phyloP scores from a whole-genome alignment of 768 basidiomycete species.

The Russula sp. region DNA sequence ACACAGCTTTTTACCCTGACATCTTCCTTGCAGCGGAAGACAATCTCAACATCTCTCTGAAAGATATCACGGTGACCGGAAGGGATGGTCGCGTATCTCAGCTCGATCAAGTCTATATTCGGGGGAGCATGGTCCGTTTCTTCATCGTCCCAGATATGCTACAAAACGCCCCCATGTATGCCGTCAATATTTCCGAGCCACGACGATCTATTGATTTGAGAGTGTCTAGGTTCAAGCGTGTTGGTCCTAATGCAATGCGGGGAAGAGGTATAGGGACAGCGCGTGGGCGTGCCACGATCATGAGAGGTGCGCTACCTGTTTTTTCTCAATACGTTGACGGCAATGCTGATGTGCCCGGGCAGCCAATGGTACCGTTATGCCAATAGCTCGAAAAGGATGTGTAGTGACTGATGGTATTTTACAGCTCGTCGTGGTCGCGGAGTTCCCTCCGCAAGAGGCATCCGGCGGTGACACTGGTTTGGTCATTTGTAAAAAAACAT shows the following conservation, averaged over 20 bases:
- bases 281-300: conserved; percentile 96
- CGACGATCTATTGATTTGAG: not conserved
- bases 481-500: conserved; percentile 24
- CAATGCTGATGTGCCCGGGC: conserved; percentile 31
- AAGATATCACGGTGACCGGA: conserved; percentile 95
- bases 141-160: conserved; percentile 99
- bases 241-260: conserved; percentile 97
- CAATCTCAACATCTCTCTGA: conserved; percentile 93
- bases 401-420: conserved; percentile 29
- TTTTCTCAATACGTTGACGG: conserved; percentile 17
- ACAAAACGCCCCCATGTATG: conserved; percentile 97
- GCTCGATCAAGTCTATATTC: conserved; percentile 97
- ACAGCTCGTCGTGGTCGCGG: conserved; percentile 86
- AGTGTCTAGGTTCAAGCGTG: conserved; percentile 88
- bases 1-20: conserved; percentile 14
- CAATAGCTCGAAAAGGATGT: not conserved
- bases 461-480: conserved; percentile 59
- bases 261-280: conserved; percentile 99
- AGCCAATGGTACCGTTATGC: conserved; percentile 65
- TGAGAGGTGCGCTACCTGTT: conserved; percentile 70
- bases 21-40: conserved; percentile 76
- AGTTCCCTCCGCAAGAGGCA: conserved; percentile 71
- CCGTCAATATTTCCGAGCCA: conserved; percentile 28
- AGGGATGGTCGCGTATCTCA: conserved; percentile 98
- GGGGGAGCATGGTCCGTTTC: conserved; percentile 97